Evolutionary conservation across 345 rosid species (phyloP), one percentile per base, ranked within the genome.

Genomic region (Citrus maxima): DNA sequence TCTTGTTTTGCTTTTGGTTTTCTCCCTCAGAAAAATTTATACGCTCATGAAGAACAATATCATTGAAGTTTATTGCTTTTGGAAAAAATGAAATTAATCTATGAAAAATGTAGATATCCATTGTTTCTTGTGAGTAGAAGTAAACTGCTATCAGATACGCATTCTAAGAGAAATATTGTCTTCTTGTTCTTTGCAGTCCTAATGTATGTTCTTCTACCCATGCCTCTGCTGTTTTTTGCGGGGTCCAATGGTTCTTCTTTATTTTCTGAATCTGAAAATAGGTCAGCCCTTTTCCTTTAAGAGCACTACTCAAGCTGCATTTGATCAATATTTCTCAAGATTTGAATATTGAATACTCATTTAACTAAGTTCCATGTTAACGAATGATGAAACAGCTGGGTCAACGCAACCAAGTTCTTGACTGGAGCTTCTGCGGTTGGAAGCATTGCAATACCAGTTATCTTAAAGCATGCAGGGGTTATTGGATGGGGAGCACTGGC

Each of bases 401-500:
- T 87, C 69, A 96, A 88, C 42, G 95, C 91, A 55, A 93, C 98
- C 49, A 94, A 96, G 90, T 96, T 93, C 87, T 78, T 96, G 88
- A 90, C 98, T 0, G 99, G 99, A 74, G 95, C 97, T 76, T 93
- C 98, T 32, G 89, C 91, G 4, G 67, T 96, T 25, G 98, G 99
- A 85, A 96, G 98, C 87, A 84, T 96, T 24, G 99, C 99, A 7
- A 93, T 96, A 82, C 99, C 99, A 3, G 88, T 85, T 62, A 94
- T 96, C 75, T 85, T 96, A 71, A 96, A 91, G 88, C 98, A 96
- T 66, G 92, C 97, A 1, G 97, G 93, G 58, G 90, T 94, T 63
- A 96, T 96, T 7, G 86, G 99, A 22, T 96, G 99, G 99, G 99
- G 98, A 2, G 98, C 99, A 61, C 79, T 94, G 32, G 91, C 86